A percentile compares a stretch with the other conserved stretches of the same genome.
phyloP scores from a whole-genome alignment of 2,329 filamentous ascomycete genomes.

The Colletotrichum lini region DNA sequence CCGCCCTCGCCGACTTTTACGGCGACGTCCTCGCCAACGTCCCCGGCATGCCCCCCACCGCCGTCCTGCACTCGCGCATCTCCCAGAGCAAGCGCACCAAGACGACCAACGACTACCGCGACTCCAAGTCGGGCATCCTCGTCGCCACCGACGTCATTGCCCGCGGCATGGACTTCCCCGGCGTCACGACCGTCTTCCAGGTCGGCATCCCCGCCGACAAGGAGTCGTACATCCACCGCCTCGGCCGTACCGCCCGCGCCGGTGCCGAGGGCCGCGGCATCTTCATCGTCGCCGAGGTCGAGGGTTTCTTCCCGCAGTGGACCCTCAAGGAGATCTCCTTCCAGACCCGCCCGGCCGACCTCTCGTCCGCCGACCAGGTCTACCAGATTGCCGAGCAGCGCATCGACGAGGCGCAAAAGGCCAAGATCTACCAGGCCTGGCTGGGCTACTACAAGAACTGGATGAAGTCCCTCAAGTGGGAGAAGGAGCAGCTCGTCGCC shows the following conservation, averaged over 20 bases:
- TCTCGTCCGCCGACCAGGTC: conserved; percentile 59
- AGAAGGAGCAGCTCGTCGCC: conserved; percentile 61
- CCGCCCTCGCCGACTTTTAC: conserved; percentile 67
- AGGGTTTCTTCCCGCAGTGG: conserved; percentile 65
- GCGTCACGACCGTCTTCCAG: conserved; percentile 78
- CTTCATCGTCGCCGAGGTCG: conserved; percentile 68
- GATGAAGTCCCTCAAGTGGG: conserved; percentile 60
- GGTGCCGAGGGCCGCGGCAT: conserved; percentile 75
- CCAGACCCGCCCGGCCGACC: conserved; percentile 59
- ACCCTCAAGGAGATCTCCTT: conserved; percentile 70
- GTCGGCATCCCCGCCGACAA: conserved; percentile 71
- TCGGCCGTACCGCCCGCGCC: conserved; percentile 77
- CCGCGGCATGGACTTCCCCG: conserved; percentile 80
- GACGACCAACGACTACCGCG: conserved; percentile 76
- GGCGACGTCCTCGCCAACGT: conserved; percentile 59
- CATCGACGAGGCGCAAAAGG: conserved; percentile 61
- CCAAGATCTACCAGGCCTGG: conserved; percentile 70
- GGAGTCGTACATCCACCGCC: conserved; percentile 77
- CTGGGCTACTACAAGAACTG: conserved; percentile 69
- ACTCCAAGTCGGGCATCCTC: conserved; percentile 65
- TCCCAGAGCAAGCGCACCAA: conserved; percentile 64
- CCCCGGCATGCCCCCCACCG: conserved; percentile 59
- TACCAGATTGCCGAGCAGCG: conserved; percentile 52
- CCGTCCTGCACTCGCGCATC: conserved; percentile 66
- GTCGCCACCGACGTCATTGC: conserved; percentile 81